Evolutionary conservation across 1,284 basidiomycete genomes (phyloP).

Genomic region (Apiotrichum domesticum): DNA sequence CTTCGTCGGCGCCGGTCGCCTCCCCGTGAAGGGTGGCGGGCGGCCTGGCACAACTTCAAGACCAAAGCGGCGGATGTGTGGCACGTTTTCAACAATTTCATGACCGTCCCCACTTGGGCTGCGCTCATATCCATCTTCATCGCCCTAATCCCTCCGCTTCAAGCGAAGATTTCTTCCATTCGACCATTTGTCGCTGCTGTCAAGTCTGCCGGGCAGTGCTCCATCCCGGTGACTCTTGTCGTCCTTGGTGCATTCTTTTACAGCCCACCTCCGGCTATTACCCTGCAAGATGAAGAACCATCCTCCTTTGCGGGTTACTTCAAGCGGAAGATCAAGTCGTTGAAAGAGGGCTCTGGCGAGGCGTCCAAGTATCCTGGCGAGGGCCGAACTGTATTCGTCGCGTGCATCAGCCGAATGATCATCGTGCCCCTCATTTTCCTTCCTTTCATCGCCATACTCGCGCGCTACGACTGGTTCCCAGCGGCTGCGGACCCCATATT

Average conservation of each 20-base stretch:
- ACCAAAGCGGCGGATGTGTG: conserved; percentile 37
- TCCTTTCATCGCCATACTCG: conserved; percentile 62
- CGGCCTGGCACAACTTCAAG: conserved; percentile 10
- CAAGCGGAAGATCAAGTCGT: conserved; percentile 28
- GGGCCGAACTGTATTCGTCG: conserved; percentile 71
- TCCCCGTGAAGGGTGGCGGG: neutral
- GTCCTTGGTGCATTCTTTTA: conserved; percentile 92
- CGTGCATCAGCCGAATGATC: conserved; percentile 70
- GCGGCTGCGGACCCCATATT: conserved; percentile 48
- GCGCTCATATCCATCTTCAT: conserved; percentile 72
- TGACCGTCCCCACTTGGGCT: conserved; percentile 81
- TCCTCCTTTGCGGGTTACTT: conserved; percentile 19
- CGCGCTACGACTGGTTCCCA: conserved; percentile 58
- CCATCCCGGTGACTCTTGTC: conserved; percentile 78
- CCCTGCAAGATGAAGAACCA: conserved; percentile 9
- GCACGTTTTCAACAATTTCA: conserved; percentile 61
- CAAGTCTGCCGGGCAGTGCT: conserved; percentile 66
- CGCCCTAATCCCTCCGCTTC: conserved; percentile 68
- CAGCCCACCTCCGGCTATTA: conserved; percentile 24
- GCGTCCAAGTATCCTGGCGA: conserved; percentile 55
- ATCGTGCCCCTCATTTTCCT: conserved; percentile 71
- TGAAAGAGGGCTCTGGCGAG: conserved; percentile 5
- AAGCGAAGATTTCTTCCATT: conserved; percentile 59
- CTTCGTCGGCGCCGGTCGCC: conserved; percentile 10
- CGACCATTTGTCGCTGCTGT: conserved; percentile 68